Percentiles rank a stretch among this genome's conserved stretches.
These are phyloP conservation scores for Trebouxia sp. DNA, from an alignment of 139 green algal genomes.

Conservation along the genomic window DNA sequence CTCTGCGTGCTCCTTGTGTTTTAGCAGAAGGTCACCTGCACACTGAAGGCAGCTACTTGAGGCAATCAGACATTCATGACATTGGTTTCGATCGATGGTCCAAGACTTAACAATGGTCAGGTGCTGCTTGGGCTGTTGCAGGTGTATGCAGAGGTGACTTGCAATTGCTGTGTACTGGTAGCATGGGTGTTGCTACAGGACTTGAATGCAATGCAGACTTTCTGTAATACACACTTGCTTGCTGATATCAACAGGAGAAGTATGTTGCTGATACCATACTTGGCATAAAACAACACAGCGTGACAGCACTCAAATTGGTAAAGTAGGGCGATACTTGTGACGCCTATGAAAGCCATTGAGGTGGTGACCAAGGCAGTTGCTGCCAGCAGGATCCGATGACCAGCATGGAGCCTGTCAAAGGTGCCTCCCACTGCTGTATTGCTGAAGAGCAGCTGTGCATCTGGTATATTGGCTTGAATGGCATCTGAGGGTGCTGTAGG, in stretches of 20 bases:
- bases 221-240: too few relatives aligned
- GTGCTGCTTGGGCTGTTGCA: too few relatives aligned
- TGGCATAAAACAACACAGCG: neutral
- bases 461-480: neutral
- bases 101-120: too few relatives aligned
- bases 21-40: conserved; percentile 75
- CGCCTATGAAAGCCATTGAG: conserved; percentile 66
- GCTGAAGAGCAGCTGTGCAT: conserved; percentile 48
- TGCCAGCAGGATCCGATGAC: conserved; percentile 88
- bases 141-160: neutral
- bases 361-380: conserved; percentile 65
- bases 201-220: too few relatives aligned
- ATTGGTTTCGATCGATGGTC: too few relatives aligned
- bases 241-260: neutral
- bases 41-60: too few relatives aligned
- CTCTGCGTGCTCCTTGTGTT: conserved; percentile 71
- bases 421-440: conserved; percentile 87
- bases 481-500: neutral
- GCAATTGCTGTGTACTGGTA: too few relatives aligned
- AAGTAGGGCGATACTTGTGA: conserved; percentile 84
- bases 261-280: neutral
- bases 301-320: too few relatives aligned
- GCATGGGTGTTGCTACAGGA: too few relatives aligned
- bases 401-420: conserved; percentile 92
- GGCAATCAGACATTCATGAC: too few relatives aligned